These are phyloP conservation scores for Trypanosoma platydactyli DNA, from an alignment of 208 protist species.

Conservation along the genomic window DNA sequence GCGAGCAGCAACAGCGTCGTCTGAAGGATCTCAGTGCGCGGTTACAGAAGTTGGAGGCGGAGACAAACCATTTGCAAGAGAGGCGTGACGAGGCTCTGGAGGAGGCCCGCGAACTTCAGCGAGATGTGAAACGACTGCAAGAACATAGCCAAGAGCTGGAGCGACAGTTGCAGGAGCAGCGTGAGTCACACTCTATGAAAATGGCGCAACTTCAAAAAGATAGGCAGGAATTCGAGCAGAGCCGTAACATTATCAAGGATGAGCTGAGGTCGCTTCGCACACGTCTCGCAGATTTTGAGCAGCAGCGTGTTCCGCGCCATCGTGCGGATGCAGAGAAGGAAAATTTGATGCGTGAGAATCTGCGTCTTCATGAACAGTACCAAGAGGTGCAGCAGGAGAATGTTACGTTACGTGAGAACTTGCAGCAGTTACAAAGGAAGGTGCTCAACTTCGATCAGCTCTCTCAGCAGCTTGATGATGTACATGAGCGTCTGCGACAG, in stretches of 20 bases:
- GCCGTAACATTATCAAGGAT: slow-evolving; percentile 49
- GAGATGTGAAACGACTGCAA: slow-evolving; percentile 6
- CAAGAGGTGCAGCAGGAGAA: slow-evolving; percentile 54
- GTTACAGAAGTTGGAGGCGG: slow-evolving; percentile 31
- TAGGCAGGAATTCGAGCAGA: slow-evolving; percentile 46
- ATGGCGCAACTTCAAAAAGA: slow-evolving; percentile 39
- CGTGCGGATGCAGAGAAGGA: slow-evolving; percentile 52
- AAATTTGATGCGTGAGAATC: slow-evolving; percentile 65
- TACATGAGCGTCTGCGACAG: slow-evolving; percentile 60
- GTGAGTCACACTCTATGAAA: slow-evolving; percentile 32
- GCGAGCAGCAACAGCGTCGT: slow-evolving; percentile 29
- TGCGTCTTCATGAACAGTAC: slow-evolving; percentile 67
- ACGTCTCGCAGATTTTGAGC: slow-evolving; percentile 46
- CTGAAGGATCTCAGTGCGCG: slow-evolving; percentile 30
- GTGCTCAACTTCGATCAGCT: slow-evolving; percentile 34
- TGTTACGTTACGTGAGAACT: slow-evolving; percentile 39
- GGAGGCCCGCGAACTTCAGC: slow-evolving; percentile 23
- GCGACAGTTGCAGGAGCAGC: slow-evolving; percentile 29
- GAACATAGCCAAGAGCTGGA: slow-evolving; percentile 37
- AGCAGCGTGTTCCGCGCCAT: slow-evolving; percentile 27
- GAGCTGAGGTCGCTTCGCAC: slow-evolving; percentile 48
- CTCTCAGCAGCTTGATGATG: slow-evolving; percentile 55
- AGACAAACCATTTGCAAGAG: slow-evolving; percentile 38
- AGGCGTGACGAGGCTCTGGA: slow-evolving; percentile 26
- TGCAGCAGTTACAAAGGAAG: slow-evolving; percentile 35